Evolutionary conservation across 2,329 filamentous ascomycete genomes (phyloP).

Genomic region (Emergomyces africanus): DNA sequence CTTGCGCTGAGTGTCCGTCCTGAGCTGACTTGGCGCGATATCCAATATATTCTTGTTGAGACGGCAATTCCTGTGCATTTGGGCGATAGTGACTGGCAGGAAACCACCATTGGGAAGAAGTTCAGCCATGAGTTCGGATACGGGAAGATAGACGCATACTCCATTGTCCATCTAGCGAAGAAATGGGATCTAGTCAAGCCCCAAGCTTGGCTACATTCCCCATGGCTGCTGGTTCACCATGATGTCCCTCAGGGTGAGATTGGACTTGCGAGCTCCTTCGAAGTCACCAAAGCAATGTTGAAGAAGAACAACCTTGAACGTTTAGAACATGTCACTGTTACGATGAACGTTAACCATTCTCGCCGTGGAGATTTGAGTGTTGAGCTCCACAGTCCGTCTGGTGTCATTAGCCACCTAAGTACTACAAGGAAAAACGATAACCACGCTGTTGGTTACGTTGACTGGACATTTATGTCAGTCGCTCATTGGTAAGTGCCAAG

Average conservation of each 20-base stretch:
- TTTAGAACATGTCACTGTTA: conserved; percentile 89
- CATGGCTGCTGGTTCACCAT: conserved; percentile 84
- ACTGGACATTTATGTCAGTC: conserved; percentile 99
- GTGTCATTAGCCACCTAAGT: conserved; percentile 72
- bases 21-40: conserved; percentile 82
- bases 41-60: conserved; percentile 81
- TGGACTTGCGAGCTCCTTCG: conserved; percentile 67
- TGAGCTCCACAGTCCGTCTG: conserved; percentile 73
- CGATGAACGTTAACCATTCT: conserved; percentile 87
- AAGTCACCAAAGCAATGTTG: conserved; percentile 70
- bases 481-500: conserved; percentile 66
- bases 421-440: conserved; percentile 59
- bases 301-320: conserved; percentile 70
- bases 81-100: conserved; percentile 65
- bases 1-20: conserved; percentile 74
- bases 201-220: conserved; percentile 87
- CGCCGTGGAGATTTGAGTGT: conserved; percentile 86
- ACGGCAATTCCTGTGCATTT: conserved; percentile 71
- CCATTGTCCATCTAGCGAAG: conserved; percentile 73
- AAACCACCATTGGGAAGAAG: conserved; percentile 65
- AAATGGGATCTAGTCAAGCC: conserved; percentile 82
- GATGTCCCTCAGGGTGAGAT: conserved; percentile 71
- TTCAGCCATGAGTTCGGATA: conserved; percentile 95
- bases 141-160: conserved; percentile 83
- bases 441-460: conserved; percentile 57